phyloP scores from a whole-genome alignment of 768 basidiomycete genomes.

The Pulveroboletus ravenelii region DNA sequence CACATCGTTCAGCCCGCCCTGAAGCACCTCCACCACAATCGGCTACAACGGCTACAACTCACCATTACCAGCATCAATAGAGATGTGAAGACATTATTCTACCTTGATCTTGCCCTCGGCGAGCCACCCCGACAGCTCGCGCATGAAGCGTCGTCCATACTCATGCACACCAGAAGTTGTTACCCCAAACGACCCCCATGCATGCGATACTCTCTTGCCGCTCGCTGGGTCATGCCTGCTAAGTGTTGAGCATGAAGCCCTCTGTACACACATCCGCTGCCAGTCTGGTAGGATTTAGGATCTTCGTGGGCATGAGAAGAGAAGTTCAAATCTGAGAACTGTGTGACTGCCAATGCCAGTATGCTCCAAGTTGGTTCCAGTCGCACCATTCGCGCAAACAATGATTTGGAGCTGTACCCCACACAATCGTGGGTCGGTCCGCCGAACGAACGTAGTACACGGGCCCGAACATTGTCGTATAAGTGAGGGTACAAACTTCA shows the following conservation, averaged over 20 bases:
- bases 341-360: conserved; percentile 97
- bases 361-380: conserved; percentile 98
- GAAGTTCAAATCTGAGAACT: conserved; percentile 53
- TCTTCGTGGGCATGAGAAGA: conserved; percentile 1
- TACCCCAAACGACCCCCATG: too few relatives aligned
- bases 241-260: conserved; percentile 98
- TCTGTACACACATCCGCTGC: conserved; percentile 97
- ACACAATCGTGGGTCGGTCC: not conserved
- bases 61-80: too few relatives aligned
- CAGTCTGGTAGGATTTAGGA: conserved; percentile 40
- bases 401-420: conserved; percentile 84
- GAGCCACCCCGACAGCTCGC: too few relatives aligned
- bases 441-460: not conserved
- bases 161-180: too few relatives aligned
- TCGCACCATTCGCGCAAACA: conserved; percentile 86
- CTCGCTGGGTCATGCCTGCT: too few relatives aligned
- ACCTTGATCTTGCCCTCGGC: too few relatives aligned
- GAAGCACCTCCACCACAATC: too few relatives aligned
- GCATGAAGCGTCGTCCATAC: too few relatives aligned
- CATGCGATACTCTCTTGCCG: too few relatives aligned
- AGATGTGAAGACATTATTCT: too few relatives aligned
- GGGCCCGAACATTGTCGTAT: conserved; percentile 57
- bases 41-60: too few relatives aligned
- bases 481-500: not conserved
- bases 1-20: too few relatives aligned